Percentiles rank a stretch among this genome's conserved stretches.
Evolutionary conservation across 345 rosid species (phyloP).

Genomic region (Gossypium herbaceum): DNA sequence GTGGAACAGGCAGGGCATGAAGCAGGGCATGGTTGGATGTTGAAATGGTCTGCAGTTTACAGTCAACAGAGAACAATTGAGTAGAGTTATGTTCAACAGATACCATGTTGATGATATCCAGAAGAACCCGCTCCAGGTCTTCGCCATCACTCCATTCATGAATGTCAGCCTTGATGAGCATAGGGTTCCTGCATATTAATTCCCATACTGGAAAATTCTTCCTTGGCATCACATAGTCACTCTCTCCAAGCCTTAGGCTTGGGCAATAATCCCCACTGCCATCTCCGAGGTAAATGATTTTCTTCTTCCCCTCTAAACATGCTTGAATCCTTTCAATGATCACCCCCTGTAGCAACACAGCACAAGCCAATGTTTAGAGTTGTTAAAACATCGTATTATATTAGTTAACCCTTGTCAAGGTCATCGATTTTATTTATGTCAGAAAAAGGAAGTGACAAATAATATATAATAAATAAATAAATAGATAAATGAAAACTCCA

Average conservation of each 20-base stretch:
- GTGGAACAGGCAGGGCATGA: slow-evolving; percentile 38
- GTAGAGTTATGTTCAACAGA: slow-evolving; percentile 3
- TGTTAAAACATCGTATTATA: neutral
- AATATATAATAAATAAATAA: neutral
- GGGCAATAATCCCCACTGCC: slow-evolving; percentile 87
- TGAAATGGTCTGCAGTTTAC: slow-evolving; percentile 45
- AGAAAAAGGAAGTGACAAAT: neutral
- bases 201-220: slow-evolving; percentile 81
- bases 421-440: neutral
- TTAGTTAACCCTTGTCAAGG: neutral
- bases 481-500: neutral
- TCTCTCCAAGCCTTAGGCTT: slow-evolving; percentile 48
- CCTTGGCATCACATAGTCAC: slow-evolving; percentile 75
- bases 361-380: neutral
- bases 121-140: slow-evolving; percentile 42
- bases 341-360: slow-evolving; percentile 37
- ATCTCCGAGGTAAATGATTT: slow-evolving; percentile 69
- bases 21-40: slow-evolving; percentile 33
- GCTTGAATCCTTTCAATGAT: slow-evolving; percentile 63
- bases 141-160: slow-evolving; percentile 76
- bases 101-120: slow-evolving; percentile 28
- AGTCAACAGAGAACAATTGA: slow-evolving; percentile 36
- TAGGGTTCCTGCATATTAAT: slow-evolving; percentile 49
- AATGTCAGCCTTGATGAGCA: slow-evolving; percentile 52
- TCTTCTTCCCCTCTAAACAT: slow-evolving; percentile 46